Evolutionary conservation across 805 yeast genomes (phyloP), one percentile per base, ranked within the genome.

Genomic region (Barnettozyma wickerhamii): DNA sequence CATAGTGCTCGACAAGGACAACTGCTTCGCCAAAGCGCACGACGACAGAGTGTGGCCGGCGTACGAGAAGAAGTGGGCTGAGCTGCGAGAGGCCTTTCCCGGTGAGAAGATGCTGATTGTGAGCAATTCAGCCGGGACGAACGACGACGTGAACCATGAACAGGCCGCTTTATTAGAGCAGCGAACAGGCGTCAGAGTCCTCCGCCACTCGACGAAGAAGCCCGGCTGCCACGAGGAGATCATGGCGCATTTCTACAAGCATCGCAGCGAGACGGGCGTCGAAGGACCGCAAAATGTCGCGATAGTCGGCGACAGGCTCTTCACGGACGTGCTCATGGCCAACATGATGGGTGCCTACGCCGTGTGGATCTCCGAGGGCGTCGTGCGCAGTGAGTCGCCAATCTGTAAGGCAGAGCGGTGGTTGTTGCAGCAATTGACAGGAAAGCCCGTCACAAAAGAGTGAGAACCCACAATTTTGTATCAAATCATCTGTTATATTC

Each of bases 241-340:
- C 10, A 56, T 79, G 63, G 69, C 71, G 0, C 77, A 81, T 51
- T 81, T 88, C 51, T 55, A 62, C 7, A 42, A 63, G 5, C 68
- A 74, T n/a, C n/a, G n/a, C n/a, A n/a, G n/a, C n/a, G n/a, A n/a
- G n/a, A 75, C 69, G 34, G 62, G 71, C 3, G 55, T 60, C 10
- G 43, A 59, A 34, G 49, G 46, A 4, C 77, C 90, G 0, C 57
- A 69, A 13, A 84, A 89, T 48, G 79, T 93, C 13, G 91, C 87
- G 0, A 81, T 93, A 6, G 76, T 93, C 10, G 99, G 99, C 0
- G 99, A 93, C 53, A 65, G 99, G 29, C 69, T 93, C 19, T 79
- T 89, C 63, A 93, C 99, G 0, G 99, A 93, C 60, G 75, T 93
- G 40, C 64, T 90, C 38, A 85, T 93, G 95, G 96, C 97, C 15